Evolutionary conservation across 306 rosid species (phyloP).

Genomic region (Lithocarpus polystachyus): DNA sequence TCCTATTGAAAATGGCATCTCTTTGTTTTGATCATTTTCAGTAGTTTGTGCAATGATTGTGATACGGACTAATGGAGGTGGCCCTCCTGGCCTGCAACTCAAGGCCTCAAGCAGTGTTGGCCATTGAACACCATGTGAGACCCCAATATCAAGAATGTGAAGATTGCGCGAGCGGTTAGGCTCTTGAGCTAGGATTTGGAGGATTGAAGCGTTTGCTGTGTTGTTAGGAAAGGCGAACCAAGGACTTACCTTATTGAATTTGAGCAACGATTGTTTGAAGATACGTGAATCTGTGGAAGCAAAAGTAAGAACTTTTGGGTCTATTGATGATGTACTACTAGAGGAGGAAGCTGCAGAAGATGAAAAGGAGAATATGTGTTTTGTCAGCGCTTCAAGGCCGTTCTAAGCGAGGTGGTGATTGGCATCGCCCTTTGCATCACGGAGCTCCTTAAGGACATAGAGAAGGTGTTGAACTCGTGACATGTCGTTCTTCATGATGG

Average conservation of each 20-base stretch:
- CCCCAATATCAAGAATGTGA: slow-evolving; percentile 88
- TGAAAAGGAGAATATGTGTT: slow-evolving; percentile 44
- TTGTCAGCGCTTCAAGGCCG: slow-evolving; percentile 62
- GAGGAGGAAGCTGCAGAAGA: slow-evolving; percentile 22
- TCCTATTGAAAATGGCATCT: slow-evolving; percentile 60
- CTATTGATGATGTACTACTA: no score
- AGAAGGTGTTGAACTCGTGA: slow-evolving; percentile 79
- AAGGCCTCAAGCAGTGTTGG: slow-evolving; percentile 86
- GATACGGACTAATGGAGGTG: slow-evolving; percentile 74
- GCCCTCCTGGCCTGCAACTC: slow-evolving; percentile 75
- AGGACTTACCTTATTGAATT: slow-evolving; percentile 85
- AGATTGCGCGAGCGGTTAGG: slow-evolving; percentile 35
- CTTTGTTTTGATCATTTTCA: slow-evolving; percentile 45
- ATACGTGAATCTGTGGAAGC: slow-evolving; percentile 63
- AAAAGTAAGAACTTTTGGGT: slow-evolving; percentile 44
- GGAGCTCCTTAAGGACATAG: slow-evolving; percentile 83
- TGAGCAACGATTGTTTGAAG: slow-evolving; percentile 66
- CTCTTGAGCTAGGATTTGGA: slow-evolving; percentile 65
- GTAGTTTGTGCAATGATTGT: slow-evolving; percentile 54
- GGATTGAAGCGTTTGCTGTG: slow-evolving; percentile 78
- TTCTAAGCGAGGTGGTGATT: slow-evolving; percentile 79
- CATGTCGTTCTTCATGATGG: slow-evolving; percentile 51
- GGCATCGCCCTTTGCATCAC: slow-evolving; percentile 71
- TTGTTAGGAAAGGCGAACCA: slow-evolving; percentile 89
- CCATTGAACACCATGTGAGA: slow-evolving; percentile 94